Base-by-base conservation (phyloP, 805 yeast genomes). In the Ogataea trehalophila region DNA sequence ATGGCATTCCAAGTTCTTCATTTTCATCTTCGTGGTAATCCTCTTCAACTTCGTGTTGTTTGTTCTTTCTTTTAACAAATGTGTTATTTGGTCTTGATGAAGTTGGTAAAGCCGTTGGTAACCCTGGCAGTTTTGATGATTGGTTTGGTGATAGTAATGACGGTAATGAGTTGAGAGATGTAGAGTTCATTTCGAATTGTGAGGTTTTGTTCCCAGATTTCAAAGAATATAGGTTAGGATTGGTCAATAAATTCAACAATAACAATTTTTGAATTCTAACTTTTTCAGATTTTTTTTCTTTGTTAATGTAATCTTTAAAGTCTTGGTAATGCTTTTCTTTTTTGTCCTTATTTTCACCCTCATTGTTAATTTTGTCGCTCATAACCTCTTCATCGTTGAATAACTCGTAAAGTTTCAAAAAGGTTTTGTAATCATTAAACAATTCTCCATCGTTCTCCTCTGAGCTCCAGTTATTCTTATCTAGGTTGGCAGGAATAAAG, bases 381-480 rank as follows among this genome's bases (percentile, higher is more conserved):
- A 17, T 26, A 11, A 35, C 31, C 33, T 31, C 40, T 13, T 33
- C n/a, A 20, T 31, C 42, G 45, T 54, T 55, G 43, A 61, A 56
- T 15, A 59, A 17, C 23, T 52, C 48, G 43, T 57, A 63, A 2
- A 65, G 46, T 17, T 46, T 48, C 35, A 44, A 36, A 34, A 64
- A 60, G 1, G 67, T 53, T 35, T 55, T 58, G 43, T 59, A 49
- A 47, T 65, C 67, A 35, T 55, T 57, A 47, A 65, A 63, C 23
- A 65, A 42, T 29, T 61, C 62, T 14, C 69, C 69, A 46, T 65
- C 58, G 43, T 61, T 62, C 41, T 63, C 66, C 43, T 63, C 67
- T 14, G 61, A 51, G 45, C 68, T 62, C 69, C 69, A 65, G 43
- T 62, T 58, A 43, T 62, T 62, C 29, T 50, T 49, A 50, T 65